Evolutionary conservation across 1,284 basidiomycete species (phyloP).

Genomic region (Ceratobasidium sp.): DNA sequence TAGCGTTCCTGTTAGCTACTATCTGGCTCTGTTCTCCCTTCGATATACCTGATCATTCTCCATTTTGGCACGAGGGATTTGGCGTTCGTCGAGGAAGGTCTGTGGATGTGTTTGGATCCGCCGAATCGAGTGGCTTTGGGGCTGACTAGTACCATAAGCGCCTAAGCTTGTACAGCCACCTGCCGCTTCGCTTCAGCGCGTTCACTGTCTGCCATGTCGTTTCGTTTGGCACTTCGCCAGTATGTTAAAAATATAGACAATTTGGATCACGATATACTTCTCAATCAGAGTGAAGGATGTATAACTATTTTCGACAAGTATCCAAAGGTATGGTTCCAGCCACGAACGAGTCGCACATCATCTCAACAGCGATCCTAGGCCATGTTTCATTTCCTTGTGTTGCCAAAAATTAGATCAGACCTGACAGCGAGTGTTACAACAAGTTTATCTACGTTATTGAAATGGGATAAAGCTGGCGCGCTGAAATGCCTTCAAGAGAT

Average conservation of each 20-base stretch:
- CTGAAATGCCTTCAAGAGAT: constrained; percentile 64
- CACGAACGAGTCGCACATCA: not conserved
- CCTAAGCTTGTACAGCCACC: not conserved
- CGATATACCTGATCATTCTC: constrained; percentile 56
- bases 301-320: constrained; percentile 81
- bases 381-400: constrained; percentile 81
- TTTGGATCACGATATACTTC: constrained; percentile 10
- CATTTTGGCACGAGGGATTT: constrained; percentile 47
- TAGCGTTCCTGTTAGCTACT: constrained; percentile 49
- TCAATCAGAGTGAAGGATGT: constrained; percentile 23
- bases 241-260: constrained; percentile 17
- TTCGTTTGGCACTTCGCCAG: constrained; percentile 22
- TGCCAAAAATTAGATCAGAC: constrained; percentile 63
- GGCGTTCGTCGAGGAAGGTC: constrained; percentile 42
- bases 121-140: constrained; percentile 31
- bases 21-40: constrained; percentile 7
- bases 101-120: constrained; percentile 37
- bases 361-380: constrained; percentile 49
- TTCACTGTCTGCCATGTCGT: constrained; percentile 10
- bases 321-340: constrained; percentile 62
- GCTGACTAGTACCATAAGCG: constrained; percentile 24
- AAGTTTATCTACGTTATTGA: constrained; percentile 68
- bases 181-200: not conserved
- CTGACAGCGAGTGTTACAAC: constrained; percentile 56
- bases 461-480: constrained; percentile 60